These are phyloP conservation scores for Acacia acuminata DNA, from an alignment of 306 rosid genomes.

Conservation along the genomic window DNA sequence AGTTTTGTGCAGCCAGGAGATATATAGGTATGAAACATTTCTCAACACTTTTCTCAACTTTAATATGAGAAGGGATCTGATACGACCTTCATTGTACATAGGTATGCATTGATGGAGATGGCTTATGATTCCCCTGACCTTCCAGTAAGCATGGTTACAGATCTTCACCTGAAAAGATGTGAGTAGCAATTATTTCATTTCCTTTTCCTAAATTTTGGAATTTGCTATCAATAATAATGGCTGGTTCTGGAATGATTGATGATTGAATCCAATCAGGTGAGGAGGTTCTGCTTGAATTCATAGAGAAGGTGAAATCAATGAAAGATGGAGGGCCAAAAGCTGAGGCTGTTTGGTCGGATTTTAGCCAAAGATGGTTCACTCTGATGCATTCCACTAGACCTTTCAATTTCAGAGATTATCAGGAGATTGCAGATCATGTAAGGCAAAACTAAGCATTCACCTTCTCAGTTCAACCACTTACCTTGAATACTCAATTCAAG, in stretches of 20 bases:
- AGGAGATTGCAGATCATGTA: conserved; percentile 85
- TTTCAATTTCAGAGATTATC: conserved; percentile 67
- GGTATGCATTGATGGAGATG: conserved; percentile 90
- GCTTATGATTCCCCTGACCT: conserved; percentile 76
- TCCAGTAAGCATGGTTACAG: conserved; percentile 73
- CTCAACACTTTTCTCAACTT: not conserved
- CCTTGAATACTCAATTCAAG: not conserved
- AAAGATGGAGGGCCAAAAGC: conserved; percentile 62
- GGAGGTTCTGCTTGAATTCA: conserved; percentile 62
- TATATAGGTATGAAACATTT: conserved; percentile 56
- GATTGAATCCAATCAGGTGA: conserved; percentile 52
- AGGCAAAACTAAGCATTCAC: conserved; percentile 25
- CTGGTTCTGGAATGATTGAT: not conserved
- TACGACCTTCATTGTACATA: conserved; percentile 24
- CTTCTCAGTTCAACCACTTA: not conserved
- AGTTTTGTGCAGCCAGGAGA: conserved; percentile 77
- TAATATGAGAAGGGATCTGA: not conserved
- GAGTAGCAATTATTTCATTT: not conserved
- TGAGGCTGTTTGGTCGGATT: conserved; percentile 81
- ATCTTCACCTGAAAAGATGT: conserved; percentile 73
- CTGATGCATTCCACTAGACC: conserved; percentile 85
- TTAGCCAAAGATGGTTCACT: conserved; percentile 91
- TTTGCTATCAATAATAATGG: not conserved
- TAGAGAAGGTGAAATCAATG: conserved; percentile 59
- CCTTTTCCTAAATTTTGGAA: not conserved